Conservation (phyloP, 2,329 filamentous ascomycete species). For the Sporothrix variecibatus region DNA sequence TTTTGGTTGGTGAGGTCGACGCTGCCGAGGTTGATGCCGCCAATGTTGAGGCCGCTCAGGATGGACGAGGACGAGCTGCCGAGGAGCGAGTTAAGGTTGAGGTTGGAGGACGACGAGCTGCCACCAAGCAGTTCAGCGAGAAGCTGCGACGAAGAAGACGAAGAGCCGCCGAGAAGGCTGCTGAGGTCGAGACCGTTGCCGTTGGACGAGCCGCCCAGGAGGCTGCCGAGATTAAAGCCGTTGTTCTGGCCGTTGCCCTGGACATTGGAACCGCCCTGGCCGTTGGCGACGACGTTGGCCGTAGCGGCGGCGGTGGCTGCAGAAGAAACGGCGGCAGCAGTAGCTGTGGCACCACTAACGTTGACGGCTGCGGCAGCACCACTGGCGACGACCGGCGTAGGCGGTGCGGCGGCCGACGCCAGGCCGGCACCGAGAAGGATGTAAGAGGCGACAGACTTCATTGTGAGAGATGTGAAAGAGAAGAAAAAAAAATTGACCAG, state of each 20-base stretch:
- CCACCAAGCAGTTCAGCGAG: background rate
- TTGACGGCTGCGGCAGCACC: conserved; percentile 8
- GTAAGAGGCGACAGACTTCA: conserved; percentile 33
- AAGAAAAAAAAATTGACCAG: conserved; percentile 6
- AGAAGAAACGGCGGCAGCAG: background rate
- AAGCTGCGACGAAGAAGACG: background rate
- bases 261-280: background rate
- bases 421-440: conserved; percentile 37
- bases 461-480: conserved; percentile 25
- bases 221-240: conserved; percentile 29
- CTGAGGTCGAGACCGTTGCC: conserved; percentile 29
- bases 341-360: conserved; percentile 10
- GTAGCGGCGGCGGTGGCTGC: background rate
- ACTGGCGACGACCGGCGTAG: conserved; percentile 18
- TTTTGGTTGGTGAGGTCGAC: conserved; percentile 37
- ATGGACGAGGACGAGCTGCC: background rate
- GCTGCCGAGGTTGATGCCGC: conserved; percentile 37
- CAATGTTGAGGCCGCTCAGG: conserved; percentile 30
- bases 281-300: conserved; percentile 19
- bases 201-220: background rate
- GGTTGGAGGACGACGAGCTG: background rate
- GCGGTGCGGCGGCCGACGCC: conserved; percentile 32
- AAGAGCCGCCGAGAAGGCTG: conserved; percentile 13
- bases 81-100: background rate
- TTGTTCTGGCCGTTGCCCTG: conserved; percentile 16